These are phyloP conservation scores for Teratosphaeriaceae sp. DNA, from an alignment of 2,329 filamentous ascomycete genomes.

Conservation along the genomic window DNA sequence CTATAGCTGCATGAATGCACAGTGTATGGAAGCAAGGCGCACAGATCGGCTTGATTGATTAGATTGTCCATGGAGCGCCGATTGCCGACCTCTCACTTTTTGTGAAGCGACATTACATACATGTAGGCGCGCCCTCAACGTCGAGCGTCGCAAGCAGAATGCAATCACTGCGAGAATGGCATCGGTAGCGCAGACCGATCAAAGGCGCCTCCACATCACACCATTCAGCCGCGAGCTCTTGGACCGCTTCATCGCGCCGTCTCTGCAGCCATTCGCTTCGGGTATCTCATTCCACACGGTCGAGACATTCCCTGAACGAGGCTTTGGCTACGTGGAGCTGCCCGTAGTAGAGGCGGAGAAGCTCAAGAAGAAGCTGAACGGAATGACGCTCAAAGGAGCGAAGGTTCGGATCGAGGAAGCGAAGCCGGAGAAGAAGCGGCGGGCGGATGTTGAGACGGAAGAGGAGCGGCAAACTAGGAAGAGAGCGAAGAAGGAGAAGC, in stretches of 20 bases:
- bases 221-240: conserved; percentile 74
- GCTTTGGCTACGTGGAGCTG: conserved; percentile 84
- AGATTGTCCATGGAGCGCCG: no score
- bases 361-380: conserved; percentile 84
- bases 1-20: no score
- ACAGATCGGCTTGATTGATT: no score
- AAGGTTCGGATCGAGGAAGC: conserved; percentile 85
- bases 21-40: no score
- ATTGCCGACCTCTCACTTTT: no score
- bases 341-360: conserved; percentile 80
- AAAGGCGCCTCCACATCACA: conserved; percentile 71
- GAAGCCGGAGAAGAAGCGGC: conserved; percentile 52
- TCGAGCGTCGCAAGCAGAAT: not conserved
- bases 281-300: conserved; percentile 85
- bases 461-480: conserved; percentile 35
- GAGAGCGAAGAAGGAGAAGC: conserved; percentile 49
- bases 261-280: conserved; percentile 58
- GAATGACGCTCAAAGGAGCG: conserved; percentile 71
- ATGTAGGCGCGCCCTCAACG: not conserved
- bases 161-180: not conserved
- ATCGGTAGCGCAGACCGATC: conserved; percentile 5
- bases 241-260: conserved; percentile 62
- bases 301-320: conserved; percentile 81
- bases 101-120: no score
- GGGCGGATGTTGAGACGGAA: conserved; percentile 23